Percentiles rank a stretch among this genome's conserved stretches.
Evolutionary conservation across 2,329 filamentous ascomycete genomes (phyloP).

Genomic region (Botrytis paeoniae): DNA sequence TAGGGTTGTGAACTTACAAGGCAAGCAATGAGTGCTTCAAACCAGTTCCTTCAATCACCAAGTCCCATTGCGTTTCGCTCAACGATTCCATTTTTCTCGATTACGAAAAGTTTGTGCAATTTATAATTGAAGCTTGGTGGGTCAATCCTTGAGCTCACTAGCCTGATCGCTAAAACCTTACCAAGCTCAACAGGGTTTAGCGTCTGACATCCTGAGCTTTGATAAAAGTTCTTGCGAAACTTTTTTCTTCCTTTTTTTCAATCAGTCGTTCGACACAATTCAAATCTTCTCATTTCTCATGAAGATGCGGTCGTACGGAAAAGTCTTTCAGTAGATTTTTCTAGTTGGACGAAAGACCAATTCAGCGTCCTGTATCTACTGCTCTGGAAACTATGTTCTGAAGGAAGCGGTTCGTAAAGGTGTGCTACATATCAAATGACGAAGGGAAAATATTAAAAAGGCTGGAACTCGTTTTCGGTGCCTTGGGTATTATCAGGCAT

Average conservation of each 20-base stretch:
- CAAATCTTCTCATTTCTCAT: conserved; percentile 37
- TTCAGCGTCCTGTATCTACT: conserved; percentile 79
- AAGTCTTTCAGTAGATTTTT: conserved; percentile 55
- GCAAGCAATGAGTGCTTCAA: conserved; percentile 76
- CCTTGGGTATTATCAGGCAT: background rate
- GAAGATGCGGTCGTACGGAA: conserved; percentile 39
- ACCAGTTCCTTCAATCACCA: conserved; percentile 75
- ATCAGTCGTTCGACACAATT: conserved; percentile 43
- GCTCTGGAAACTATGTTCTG: conserved; percentile 71
- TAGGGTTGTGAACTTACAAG: conserved; percentile 52
- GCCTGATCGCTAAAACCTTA: conserved; percentile 6
- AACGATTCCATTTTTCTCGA: conserved; percentile 64
- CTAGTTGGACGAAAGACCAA: conserved; percentile 62
- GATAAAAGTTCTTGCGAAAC: conserved; percentile 23
- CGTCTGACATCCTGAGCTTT: conserved; percentile 23
- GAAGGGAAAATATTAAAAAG: background rate
- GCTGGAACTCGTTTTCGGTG: background rate
- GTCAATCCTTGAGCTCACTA: conserved; percentile 7
- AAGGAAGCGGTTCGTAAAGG: conserved; percentile 81
- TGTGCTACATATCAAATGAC: conserved; percentile 56
- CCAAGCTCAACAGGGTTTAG: conserved; percentile 12
- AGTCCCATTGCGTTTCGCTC: conserved; percentile 73
- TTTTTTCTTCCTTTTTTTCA: conserved; percentile 36
- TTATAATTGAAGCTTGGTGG: conserved; percentile 20
- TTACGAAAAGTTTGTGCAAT: conserved; percentile 20